Conservation (phyloP, 495 filamentous ascomycete species). For the Emericellopsis terricola region DNA sequence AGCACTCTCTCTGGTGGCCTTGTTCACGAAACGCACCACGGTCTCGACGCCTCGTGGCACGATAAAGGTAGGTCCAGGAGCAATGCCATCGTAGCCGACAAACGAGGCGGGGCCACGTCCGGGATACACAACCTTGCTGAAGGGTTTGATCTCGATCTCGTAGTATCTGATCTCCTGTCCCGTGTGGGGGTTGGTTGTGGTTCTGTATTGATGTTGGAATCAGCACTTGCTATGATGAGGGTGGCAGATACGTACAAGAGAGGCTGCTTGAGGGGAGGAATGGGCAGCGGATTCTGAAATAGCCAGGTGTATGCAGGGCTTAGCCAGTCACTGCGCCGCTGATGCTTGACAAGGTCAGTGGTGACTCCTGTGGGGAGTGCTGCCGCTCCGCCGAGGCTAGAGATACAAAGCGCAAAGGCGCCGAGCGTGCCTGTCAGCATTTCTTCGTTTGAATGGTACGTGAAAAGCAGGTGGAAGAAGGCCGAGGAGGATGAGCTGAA, state of each 20-base stretch:
- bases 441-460: too few relatives aligned
- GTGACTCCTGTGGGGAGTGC: too few relatives aligned
- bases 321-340: too few relatives aligned
- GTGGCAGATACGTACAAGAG: constrained; percentile 11
- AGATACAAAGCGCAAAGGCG: too few relatives aligned
- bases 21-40: constrained; percentile 24
- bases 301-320: constrained; percentile 18
- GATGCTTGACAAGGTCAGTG: too few relatives aligned
- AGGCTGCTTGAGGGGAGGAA: constrained; percentile 26
- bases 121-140: too few relatives aligned
- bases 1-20: constrained; percentile 6
- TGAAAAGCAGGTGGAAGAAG: too few relatives aligned
- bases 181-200: constrained; percentile 17
- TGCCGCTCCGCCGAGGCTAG: too few relatives aligned
- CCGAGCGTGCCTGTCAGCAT: too few relatives aligned
- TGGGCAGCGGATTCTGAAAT: constrained; percentile 27
- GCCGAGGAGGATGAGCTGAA: too few relatives aligned
- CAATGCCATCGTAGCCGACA: constrained; percentile 24
- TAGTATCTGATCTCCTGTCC: constrained; percentile 19
- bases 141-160: constrained; percentile 12
- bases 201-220: neutral
- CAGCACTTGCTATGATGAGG: too few relatives aligned
- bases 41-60: constrained; percentile 18
- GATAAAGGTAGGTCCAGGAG: constrained; percentile 23
- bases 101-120: constrained; percentile 16